Percentiles rank a stretch among this genome's conserved stretches.
Evolutionary conservation across 176 grass and related monocot genomes (phyloP).

Genomic region (Elaeis guineensis): DNA sequence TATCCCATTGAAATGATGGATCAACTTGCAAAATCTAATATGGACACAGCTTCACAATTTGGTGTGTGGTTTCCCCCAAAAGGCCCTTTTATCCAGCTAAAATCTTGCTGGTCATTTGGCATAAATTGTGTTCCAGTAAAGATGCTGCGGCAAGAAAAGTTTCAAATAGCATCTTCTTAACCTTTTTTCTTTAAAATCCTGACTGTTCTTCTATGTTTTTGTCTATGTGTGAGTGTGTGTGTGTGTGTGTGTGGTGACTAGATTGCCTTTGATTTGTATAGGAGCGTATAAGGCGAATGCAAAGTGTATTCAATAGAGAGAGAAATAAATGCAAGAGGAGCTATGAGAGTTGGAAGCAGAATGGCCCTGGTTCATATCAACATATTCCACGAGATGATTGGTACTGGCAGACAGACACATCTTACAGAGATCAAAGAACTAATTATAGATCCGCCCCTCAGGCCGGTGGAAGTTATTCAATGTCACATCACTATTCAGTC

Average conservation of each 20-base stretch:
- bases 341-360: slow-evolving; percentile 85
- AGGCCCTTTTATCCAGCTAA: no score
- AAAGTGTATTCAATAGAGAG: slow-evolving; percentile 97
- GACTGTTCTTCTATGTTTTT: background rate
- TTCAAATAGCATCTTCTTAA: no score
- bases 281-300: slow-evolving; percentile 94
- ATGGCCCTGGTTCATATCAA: slow-evolving; percentile 63
- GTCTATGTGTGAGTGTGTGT: no score
- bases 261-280: slow-evolving; percentile 13
- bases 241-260: background rate
- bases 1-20: no score
- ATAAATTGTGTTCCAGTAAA: no score
- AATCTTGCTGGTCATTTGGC: no score
- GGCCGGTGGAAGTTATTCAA: slow-evolving; percentile 38
- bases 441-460: slow-evolving; percentile 30
- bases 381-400: slow-evolving; percentile 93
- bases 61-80: no score
- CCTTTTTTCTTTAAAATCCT: slow-evolving; percentile 1
- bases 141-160: no score
- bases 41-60: no score
- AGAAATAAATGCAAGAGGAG: slow-evolving; percentile 66
- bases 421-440: slow-evolving; percentile 49
- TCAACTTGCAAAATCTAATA: no score
- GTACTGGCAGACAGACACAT: slow-evolving; percentile 71
- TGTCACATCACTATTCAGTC: slow-evolving; percentile 88